Evolutionary conservation across 371 early-diverging fungal genomes (phyloP).

Genomic region (Syncephalastrum sp.): DNA sequence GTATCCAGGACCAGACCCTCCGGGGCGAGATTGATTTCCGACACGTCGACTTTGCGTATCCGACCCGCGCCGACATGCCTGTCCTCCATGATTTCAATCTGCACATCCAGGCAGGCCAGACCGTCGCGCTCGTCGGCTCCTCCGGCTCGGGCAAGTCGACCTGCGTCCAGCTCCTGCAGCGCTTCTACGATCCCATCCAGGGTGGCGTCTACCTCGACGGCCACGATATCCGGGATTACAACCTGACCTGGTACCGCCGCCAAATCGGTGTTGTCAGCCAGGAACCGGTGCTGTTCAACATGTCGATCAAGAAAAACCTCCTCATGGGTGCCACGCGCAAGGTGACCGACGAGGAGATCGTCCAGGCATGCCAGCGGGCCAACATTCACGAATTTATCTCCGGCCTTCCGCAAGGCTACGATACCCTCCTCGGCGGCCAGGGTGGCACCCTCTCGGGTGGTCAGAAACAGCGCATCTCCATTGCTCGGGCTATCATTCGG

Average conservation of each 20-base stretch:
- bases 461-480: constrained; percentile 26
- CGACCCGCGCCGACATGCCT: constrained; percentile 70
- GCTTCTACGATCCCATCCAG: constrained; percentile 76
- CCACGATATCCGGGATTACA: constrained; percentile 57
- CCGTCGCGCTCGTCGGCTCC: constrained; percentile 80
- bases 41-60: constrained; percentile 67
- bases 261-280: constrained; percentile 85
- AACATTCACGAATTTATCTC: constrained; percentile 79
- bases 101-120: constrained; percentile 68
- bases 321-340: constrained; percentile 55
- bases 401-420: constrained; percentile 69
- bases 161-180: constrained; percentile 76
- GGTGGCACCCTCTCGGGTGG: constrained; percentile 51
- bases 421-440: constrained; percentile 75
- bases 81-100: constrained; percentile 74
- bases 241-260: constrained; percentile 59
- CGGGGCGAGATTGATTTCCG: constrained; percentile 56
- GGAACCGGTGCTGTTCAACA: constrained; percentile 81
- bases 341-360: constrained; percentile 57
- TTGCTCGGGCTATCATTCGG: constrained; percentile 67
- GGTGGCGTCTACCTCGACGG: constrained; percentile 68
- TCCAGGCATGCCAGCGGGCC: constrained; percentile 56
- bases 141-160: constrained; percentile 89
- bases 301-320: constrained; percentile 79
- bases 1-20: constrained; percentile 40